A percentile compares a stretch with the other conserved stretches of the same genome.
These are phyloP conservation scores for Metschnikowia kunwiensis DNA, from an alignment of 805 yeast genomes.

Conservation along the genomic window DNA sequence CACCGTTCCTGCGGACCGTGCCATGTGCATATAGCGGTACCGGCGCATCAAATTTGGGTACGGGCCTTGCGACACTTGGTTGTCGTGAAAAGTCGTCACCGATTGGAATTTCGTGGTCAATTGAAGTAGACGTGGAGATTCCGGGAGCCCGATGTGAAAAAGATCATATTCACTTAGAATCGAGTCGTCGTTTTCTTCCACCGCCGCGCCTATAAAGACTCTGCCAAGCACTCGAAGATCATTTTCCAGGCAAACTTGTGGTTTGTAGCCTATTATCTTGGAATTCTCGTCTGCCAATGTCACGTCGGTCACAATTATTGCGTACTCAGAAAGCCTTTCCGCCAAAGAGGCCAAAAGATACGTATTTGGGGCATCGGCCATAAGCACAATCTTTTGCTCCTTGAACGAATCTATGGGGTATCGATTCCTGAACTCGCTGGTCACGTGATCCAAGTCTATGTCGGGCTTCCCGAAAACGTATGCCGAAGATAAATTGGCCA, in stretches of 20 bases:
- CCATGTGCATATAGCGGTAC: slow-evolving; percentile 81
- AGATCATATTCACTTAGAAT: slow-evolving; percentile 49
- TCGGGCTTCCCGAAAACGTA: slow-evolving; percentile 75
- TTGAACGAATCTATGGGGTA: slow-evolving; percentile 31
- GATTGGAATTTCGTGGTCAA: slow-evolving; percentile 67
- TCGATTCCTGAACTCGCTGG: slow-evolving; percentile 38
- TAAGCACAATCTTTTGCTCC: slow-evolving; percentile 50
- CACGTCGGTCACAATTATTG: slow-evolving; percentile 34
- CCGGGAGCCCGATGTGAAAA: slow-evolving; percentile 71
- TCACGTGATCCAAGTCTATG: slow-evolving; percentile 42
- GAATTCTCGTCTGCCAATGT: slow-evolving; percentile 29
- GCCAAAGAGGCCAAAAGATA: slow-evolving; percentile 42
- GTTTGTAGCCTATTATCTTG: slow-evolving; percentile 42
- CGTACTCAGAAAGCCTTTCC: slow-evolving; percentile 24
- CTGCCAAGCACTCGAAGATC: slow-evolving; percentile 19
- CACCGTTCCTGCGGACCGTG: slow-evolving; percentile 86
- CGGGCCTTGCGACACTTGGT: slow-evolving; percentile 52
- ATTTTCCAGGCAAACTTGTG: slow-evolving; percentile 8
- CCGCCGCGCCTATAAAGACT: slow-evolving; percentile 20
- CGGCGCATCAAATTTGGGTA: slow-evolving; percentile 79
- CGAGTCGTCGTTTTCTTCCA: slow-evolving; percentile 21
- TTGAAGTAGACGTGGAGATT: slow-evolving; percentile 73
- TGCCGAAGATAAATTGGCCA: slow-evolving; percentile 66
- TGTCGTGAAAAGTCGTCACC: slow-evolving; percentile 47
- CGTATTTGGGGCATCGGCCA: slow-evolving; percentile 74